Percentiles rank a stretch among this genome's conserved stretches.
phyloP scores from a whole-genome alignment of 2,329 filamentous ascomycete species.

The Cladosporium sp. region DNA sequence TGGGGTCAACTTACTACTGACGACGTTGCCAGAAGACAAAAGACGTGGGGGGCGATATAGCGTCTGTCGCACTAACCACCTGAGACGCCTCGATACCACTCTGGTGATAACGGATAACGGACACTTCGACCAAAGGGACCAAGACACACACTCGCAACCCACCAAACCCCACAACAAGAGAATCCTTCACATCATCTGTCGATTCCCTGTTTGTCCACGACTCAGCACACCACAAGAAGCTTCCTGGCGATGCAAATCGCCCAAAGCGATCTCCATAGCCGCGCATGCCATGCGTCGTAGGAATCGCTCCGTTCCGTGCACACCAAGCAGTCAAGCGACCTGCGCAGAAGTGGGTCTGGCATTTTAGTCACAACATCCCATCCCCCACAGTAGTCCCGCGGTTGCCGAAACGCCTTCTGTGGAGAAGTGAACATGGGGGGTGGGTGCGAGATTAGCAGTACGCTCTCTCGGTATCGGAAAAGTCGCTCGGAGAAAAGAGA shows the following conservation, averaged over 20 bases:
- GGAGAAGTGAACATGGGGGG: no score
- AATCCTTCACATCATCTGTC: no score
- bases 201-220: no score
- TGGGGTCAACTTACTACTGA: neutral
- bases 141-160: no score
- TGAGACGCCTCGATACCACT: neutral
- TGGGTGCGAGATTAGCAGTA: neutral
- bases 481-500: neutral
- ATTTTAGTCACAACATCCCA: neutral
- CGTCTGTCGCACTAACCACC: neutral
- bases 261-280: neutral
- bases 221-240: no score
- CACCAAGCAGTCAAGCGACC: neutral
- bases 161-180: no score
- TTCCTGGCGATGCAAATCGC: neutral
- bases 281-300: constrained; percentile 3
- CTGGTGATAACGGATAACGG: neutral
- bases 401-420: neutral
- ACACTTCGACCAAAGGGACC: no score
- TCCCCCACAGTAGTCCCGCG: neutral
- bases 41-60: neutral
- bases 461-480: neutral
- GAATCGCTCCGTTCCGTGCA: constrained; percentile 5
- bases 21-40: neutral
- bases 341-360: neutral